Base-by-base conservation (phyloP, 2,329 filamentous ascomycete genomes). In the Aureobasidium lini region DNA sequence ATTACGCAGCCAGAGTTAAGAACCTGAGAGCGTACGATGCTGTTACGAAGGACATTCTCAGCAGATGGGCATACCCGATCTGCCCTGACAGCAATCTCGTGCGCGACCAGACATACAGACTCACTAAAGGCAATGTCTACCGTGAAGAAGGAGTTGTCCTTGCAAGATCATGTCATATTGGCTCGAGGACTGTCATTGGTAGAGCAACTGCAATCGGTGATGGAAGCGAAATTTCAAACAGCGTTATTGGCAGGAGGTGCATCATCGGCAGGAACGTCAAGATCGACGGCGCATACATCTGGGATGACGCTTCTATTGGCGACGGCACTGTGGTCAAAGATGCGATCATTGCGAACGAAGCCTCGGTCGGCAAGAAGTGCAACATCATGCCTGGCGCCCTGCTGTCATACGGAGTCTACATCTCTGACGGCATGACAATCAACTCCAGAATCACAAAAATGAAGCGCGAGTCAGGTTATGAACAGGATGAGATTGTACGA, bases 11-110 rank as follows among this genome's bases (percentile, higher is more conserved):
- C 1, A 82, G 94, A 64, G 92, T 90, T 11, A 87, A 84, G 69
- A 95, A 91, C 68, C 79, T 97, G 28, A 88, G 89, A 68, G 86
- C 92, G 69, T 99, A 97, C 75, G 90, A 96, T 68, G 84, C 91
- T 32, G 84, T 99, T 57, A 92, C 85, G 71, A 87, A 85, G 67
- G 93, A 97, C 70, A 82, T 96, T n/a, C 79, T 95, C 13, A 84
- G 84, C 49, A 82, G 92, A 61, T 96, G 90, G 90, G 86, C 90
- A 9, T 94, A 91, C 67, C 93, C 94, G 1, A 81, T 96, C 43
- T 88, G 90, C 60, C 93, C 93, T 2, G 92, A 96, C 70, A 92
- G 86, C 70, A 96, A 97, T 68, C 76, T 96, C 23, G 76, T 94
- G 1, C 82, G 84, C 1, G 87, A 84, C 43, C 89, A 96, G 66